Conservation (phyloP, 164 flowering plant genomes). For the Aristolochia contorta region DNA sequence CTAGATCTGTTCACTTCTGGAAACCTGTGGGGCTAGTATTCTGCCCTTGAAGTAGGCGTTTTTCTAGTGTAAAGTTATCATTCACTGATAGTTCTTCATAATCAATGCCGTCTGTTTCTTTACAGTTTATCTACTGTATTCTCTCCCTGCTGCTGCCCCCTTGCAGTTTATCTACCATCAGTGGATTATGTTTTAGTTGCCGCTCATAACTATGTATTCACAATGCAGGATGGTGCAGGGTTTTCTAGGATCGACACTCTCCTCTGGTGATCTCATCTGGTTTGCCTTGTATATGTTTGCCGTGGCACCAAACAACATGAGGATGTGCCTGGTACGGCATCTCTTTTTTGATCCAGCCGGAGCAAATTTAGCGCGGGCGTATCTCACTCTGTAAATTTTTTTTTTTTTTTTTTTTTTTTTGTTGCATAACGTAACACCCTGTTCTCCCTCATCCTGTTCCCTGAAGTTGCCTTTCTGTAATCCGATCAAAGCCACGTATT, state of each 20-base stretch:
- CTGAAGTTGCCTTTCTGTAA: too few species aligned
- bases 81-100: too few species aligned
- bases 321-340: slow-evolving; percentile 71
- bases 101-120: background rate
- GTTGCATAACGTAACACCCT: background rate
- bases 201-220: background rate
- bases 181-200: background rate
- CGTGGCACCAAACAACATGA: slow-evolving; percentile 75
- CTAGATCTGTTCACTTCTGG: too few species aligned
- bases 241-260: slow-evolving; percentile 82
- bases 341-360: slow-evolving; percentile 91
- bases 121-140: background rate
- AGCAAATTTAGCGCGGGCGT: slow-evolving; percentile 71
- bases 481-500: too few species aligned
- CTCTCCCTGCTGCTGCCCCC: background rate
- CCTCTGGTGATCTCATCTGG: slow-evolving; percentile 65
- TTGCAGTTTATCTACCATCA: background rate
- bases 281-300: slow-evolving; percentile 92
- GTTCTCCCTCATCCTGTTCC: background rate
- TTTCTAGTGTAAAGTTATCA: too few species aligned
- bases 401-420: background rate
- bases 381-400: slow-evolving; percentile 42
- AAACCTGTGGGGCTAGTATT: too few species aligned
- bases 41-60: too few species aligned
- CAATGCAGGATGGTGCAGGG: slow-evolving; percentile 93